Conservation (phyloP, 2,329 filamentous ascomycete species). For the Lasiodiplodia citricola region DNA sequence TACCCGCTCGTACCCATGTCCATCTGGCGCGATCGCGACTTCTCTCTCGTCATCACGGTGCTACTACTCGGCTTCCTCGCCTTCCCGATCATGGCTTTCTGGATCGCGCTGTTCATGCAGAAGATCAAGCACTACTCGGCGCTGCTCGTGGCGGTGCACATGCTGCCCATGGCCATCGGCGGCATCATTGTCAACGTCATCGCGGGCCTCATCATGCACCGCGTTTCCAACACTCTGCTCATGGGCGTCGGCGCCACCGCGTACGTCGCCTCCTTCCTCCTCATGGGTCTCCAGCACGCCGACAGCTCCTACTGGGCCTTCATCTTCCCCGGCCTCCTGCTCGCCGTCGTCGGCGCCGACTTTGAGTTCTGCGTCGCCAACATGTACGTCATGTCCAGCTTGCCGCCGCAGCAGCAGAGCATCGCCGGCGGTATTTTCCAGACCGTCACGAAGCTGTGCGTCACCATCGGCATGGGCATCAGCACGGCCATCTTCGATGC, state of each 20-base stretch:
- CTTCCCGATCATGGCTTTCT: slow-evolving; percentile 66
- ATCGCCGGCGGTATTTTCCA: slow-evolving; percentile 72
- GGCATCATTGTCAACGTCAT: slow-evolving; percentile 67
- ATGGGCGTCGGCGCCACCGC: slow-evolving; percentile 58
- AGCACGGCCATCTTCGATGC: slow-evolving; percentile 66
- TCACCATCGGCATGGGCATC: slow-evolving; percentile 65
- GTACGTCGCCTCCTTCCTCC: slow-evolving; percentile 54
- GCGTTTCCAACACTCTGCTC: slow-evolving; percentile 67
- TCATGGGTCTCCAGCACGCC: slow-evolving; percentile 63
- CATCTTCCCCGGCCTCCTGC: slow-evolving; percentile 64
- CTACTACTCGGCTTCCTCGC: slow-evolving; percentile 67
- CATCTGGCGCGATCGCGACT: slow-evolving; percentile 67
- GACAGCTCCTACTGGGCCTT: slow-evolving; percentile 69
- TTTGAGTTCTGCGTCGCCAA: slow-evolving; percentile 75
- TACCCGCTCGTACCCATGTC: slow-evolving; percentile 59
- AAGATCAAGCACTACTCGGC: slow-evolving; percentile 58
- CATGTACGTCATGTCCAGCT: slow-evolving; percentile 72
- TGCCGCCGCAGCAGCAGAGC: slow-evolving; percentile 67
- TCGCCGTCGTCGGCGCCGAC: slow-evolving; percentile 70
- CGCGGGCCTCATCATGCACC: slow-evolving; percentile 66
- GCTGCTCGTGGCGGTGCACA: slow-evolving; percentile 64
- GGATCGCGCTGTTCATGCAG: slow-evolving; percentile 70
- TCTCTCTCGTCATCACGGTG: slow-evolving; percentile 64
- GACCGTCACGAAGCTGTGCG: slow-evolving; percentile 65
- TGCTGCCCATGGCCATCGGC: slow-evolving; percentile 69